phyloP scores from a whole-genome alignment of 352 stramenopile species.

The Pythium utonaiense region DNA sequence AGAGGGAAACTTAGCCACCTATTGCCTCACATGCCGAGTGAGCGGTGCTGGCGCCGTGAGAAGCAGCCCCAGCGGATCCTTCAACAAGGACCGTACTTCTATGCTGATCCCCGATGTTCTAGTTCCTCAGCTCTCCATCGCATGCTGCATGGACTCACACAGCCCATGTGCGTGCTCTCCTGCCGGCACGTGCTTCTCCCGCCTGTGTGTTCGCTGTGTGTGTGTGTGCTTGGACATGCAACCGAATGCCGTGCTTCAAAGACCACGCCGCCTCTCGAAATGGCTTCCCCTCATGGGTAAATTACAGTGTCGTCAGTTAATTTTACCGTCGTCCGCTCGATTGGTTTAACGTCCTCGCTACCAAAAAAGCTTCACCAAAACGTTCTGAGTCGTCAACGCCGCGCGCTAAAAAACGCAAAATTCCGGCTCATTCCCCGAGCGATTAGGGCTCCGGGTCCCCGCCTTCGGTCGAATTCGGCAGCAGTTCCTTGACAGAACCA shows the following conservation, averaged over 20 bases:
- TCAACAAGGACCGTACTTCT: too few relatives aligned
- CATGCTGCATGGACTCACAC: too few relatives aligned
- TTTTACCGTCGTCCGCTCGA: slow-evolving; percentile 14
- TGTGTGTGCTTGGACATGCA: slow-evolving; percentile 12
- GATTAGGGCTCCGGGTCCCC: not conserved
- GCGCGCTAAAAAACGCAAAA: not conserved
- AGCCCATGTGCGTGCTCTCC: too few relatives aligned
- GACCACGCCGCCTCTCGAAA: not conserved
- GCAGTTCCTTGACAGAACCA: slow-evolving; percentile 25
- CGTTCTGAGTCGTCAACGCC: not conserved
- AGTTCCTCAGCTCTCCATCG: too few relatives aligned
- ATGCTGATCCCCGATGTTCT: too few relatives aligned
- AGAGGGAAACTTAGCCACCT: not conserved
- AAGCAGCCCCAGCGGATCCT: too few relatives aligned
- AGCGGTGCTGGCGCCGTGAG: too few relatives aligned
- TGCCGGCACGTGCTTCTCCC: too few relatives aligned
- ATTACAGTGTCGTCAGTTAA: slow-evolving; percentile 17
- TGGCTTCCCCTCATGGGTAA: slow-evolving; percentile 6
- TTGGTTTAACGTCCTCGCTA: slow-evolving; percentile 21
- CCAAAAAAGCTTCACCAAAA: slow-evolving; percentile 6
- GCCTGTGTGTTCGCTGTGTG: too few relatives aligned
- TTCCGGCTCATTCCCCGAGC: not conserved
- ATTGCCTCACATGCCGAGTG: not conserved
- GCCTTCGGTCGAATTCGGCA: slow-evolving; percentile 5
- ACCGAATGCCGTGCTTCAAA: not conserved